Conservation (phyloP, 306 rosid genomes). For the Lablab purpureus region DNA sequence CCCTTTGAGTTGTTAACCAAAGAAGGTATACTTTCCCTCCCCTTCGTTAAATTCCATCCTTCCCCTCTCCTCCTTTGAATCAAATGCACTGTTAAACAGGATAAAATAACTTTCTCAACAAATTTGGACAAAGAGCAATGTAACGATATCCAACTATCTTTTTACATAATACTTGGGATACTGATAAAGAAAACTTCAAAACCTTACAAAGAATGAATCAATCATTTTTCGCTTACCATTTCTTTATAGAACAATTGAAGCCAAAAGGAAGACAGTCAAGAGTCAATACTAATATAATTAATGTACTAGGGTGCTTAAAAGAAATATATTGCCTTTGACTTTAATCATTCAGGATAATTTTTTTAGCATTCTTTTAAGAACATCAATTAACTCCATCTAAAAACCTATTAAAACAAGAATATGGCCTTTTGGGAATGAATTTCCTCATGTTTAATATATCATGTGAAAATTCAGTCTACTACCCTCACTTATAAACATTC, state of each 20-base stretch:
- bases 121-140: conserved; percentile 2
- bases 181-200: conserved; percentile 16
- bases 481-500: background rate
- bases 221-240: background rate
- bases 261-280: background rate
- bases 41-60: too few species aligned
- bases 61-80: background rate
- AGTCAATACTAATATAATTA: conserved; percentile 12
- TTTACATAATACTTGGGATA: conserved; percentile 13
- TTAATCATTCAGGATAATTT: background rate
- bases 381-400: conserved; percentile 18
- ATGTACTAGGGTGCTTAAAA: background rate
- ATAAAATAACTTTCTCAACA: conserved; percentile 7
- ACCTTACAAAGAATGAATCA: conserved; percentile 21
- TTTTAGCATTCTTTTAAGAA: background rate
- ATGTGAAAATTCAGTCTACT: background rate
- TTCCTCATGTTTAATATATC: background rate
- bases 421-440: background rate
- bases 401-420: conserved; percentile 25
- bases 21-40: background rate
- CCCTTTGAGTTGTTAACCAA: too few species aligned
- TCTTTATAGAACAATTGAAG: conserved; percentile 1
- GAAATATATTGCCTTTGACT: background rate
- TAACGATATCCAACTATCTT: background rate
- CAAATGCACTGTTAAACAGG: background rate